Base-by-base conservation (phyloP, 129 eudicot species). In the Ambrosia artemisiifolia region DNA sequence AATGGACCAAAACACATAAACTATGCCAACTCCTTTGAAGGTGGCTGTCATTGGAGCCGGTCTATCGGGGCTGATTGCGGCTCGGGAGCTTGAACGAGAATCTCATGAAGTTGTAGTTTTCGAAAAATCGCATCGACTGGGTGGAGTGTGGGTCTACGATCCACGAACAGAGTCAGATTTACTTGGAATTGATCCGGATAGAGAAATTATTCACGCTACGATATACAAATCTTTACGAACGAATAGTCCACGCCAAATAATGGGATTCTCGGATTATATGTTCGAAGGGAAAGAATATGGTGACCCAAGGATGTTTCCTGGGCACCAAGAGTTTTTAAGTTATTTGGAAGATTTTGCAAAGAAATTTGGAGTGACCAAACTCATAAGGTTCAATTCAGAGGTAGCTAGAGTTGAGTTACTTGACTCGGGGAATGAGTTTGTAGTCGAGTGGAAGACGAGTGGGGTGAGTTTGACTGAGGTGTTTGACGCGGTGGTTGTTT, bases 1-100 rank as follows among this genome's bases (percentile, higher is more conserved):
- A 4, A 34, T 11, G 17, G 10, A 47, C 20, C 11, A 30, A 51
- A 28, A 47, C 10, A 17, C 65, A 70, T 16, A 54, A 65, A 14
- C 63, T 10, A 83, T 80, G 86, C 53, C 80, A 19, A 36, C 67
- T 17, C 75, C 70, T 5, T 71, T 74, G 72, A 88, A 82, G 75
- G 97, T 88, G 43, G 96, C 91, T 0, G 94, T 92, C 78, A 79
- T 88, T 47, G 97, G 97, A 70, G 97, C 91, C 68, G 97, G 97
- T 13, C 76, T 80, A 0, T 56, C 82, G 7, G 97, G 97, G 11
- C 75, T 92, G 8, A 69, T 76, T 16, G 76, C 91, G 0, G 88
- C 91, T 43, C 87, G 87, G 16, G 93, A 89, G 61, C 93, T 92
- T 12, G 80, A 72, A 55, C 63, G 78, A 16, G 93, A 81, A 72